Percentiles rank a stretch among this genome's conserved stretches.
Conservation (phyloP, 2,329 filamentous ascomycete species). For the Coniochaeta sp. region DNA sequence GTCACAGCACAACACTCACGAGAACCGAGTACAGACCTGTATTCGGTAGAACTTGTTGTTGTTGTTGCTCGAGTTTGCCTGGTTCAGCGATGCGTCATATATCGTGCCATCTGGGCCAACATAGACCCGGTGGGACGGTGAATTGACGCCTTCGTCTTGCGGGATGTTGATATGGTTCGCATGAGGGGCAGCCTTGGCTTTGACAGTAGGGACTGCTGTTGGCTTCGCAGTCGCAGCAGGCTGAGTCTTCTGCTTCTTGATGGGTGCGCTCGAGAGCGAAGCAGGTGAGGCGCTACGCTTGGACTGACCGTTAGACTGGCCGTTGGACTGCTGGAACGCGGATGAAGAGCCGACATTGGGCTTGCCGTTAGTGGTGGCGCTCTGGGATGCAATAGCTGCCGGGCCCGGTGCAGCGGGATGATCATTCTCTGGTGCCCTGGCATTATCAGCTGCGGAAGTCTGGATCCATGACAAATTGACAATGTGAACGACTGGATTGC, state of each 20-base stretch:
- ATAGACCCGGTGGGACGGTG: slow-evolving; percentile 46
- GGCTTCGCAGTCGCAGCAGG: slow-evolving; percentile 8
- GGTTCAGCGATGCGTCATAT: slow-evolving; percentile 73
- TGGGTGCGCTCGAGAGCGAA: slow-evolving; percentile 14
- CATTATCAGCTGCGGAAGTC: slow-evolving; percentile 38
- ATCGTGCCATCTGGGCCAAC: slow-evolving; percentile 60
- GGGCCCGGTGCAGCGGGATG: not conserved
- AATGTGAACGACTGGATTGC: slow-evolving; percentile 39
- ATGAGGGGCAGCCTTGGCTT: slow-evolving; percentile 28
- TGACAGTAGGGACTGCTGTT: slow-evolving; percentile 25
- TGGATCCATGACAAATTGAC: slow-evolving; percentile 56
- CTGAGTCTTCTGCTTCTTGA: slow-evolving; percentile 21
- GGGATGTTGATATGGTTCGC: slow-evolving; percentile 38
- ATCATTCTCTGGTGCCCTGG: slow-evolving; percentile 26
- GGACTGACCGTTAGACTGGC: not conserved
- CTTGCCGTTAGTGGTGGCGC: not conserved
- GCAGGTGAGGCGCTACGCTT: slow-evolving; percentile 14
- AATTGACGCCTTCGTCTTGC: slow-evolving; percentile 37
- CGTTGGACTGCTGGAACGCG: not conserved
- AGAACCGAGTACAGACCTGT: slow-evolving; percentile 41
- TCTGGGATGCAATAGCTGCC: slow-evolving; percentile 4
- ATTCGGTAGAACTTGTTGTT: slow-evolving; percentile 80
- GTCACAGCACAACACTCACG: not conserved
- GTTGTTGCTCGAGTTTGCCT: slow-evolving; percentile 64
- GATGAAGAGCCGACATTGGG: not conserved